Evolutionary conservation across 441 rosid species (phyloP), one percentile per base, ranked within the genome.

Genomic region (Pelargonium australe): DNA sequence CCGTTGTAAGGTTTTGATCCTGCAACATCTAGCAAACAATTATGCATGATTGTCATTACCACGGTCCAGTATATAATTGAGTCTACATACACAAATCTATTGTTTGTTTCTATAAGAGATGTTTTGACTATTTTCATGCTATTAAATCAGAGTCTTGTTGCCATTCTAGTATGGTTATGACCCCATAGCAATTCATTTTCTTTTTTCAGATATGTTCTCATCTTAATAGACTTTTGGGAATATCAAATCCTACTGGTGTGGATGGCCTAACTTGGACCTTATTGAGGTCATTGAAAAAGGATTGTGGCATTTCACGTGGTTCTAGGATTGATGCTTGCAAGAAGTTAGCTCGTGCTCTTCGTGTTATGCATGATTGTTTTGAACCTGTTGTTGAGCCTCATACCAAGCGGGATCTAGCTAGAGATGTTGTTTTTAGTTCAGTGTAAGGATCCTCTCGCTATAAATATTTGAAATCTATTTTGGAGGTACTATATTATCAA

Each of bases 251-350:
- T 9, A 81, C 82, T 74, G 10, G 61, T 68, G 74, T 64, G 71
- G 80, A 79, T 65, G 80, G 80, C 72, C 63, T 81, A 70, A 81
- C 74, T 60, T 79, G 85, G 85, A 79, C 79, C 60, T 66, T 81
- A 72, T 68, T 75, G 67, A 79, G 79, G 70, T 79, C 85, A 55
- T 44, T 19, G 23, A 75, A 70, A 67, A 55, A 63, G 66, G 79
- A 65, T 40, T 79, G 63, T 73, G 63, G 40, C 66, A 68, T 70
- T 41, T 75, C 68, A 51, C 77, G 70, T 60, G 70, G 75, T 25
- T 45, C 77, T 16, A 75, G 72, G 65, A 57, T 64, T 67, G 67
- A 47, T 34, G 67, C 78, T 49, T 28, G 69, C 69, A 72, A 79
- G 64, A 79, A 77, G 74, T 70, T 72, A 69, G 75, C 75, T 19